Percentiles rank a stretch among this genome's conserved stretches.
These are phyloP conservation scores for Pseudozyma sp. DNA, from an alignment of 1,284 basidiomycete genomes.

Conservation along the genomic window DNA sequence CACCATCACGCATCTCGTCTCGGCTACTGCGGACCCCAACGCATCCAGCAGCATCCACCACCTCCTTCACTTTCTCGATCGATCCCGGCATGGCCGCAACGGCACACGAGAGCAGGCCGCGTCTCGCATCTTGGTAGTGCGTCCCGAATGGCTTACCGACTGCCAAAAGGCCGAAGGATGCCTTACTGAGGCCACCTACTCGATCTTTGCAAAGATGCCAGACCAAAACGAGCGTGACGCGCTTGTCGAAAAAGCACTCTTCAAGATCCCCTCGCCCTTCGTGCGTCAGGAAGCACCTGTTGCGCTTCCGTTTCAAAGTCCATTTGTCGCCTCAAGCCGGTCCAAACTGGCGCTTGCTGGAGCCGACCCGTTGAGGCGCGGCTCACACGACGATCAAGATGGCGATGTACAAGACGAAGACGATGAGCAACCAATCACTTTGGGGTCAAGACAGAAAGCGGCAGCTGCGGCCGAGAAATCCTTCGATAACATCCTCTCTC, in stretches of 20 bases:
- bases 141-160: constrained; percentile 89
- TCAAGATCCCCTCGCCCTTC: constrained; percentile 44
- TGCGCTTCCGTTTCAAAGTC: constrained; percentile 22
- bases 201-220: constrained; percentile 42
- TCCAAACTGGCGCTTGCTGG: constrained; percentile 17
- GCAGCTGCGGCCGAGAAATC: constrained; percentile 47
- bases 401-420: constrained; percentile 12
- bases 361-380: background rate
- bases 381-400: background rate
- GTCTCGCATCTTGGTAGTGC: constrained; percentile 79
- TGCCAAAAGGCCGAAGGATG: constrained; percentile 76
- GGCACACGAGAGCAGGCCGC: constrained; percentile 74
- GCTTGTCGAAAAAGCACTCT: constrained; percentile 25
- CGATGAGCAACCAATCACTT: constrained; percentile 36
- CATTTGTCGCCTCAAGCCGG: constrained; percentile 26
- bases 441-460: constrained; percentile 41
- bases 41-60: constrained; percentile 73
- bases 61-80: constrained; percentile 43
- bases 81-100: constrained; percentile 73
- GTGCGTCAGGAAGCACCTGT: constrained; percentile 17
- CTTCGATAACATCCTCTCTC: constrained; percentile 43
- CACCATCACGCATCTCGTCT: constrained; percentile 69
- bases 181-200: constrained; percentile 52
- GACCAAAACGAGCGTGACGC: constrained; percentile 13
- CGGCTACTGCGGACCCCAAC: constrained; percentile 71